Base-by-base conservation (phyloP, 2,329 filamentous ascomycete genomes). In the Epichloe scottii region DNA sequence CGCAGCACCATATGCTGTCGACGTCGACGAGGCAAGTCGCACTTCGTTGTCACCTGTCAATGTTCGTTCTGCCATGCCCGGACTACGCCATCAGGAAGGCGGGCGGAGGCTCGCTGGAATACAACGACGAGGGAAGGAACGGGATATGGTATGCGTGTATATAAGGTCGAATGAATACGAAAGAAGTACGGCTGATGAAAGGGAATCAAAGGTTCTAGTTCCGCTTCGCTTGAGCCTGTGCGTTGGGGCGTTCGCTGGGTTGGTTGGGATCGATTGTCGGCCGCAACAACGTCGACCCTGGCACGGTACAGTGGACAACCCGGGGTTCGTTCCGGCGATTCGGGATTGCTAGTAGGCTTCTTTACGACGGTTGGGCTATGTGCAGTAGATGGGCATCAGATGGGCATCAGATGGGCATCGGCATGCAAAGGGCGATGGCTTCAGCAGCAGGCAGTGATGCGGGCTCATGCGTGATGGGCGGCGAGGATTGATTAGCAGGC, bases 41-140 rank as follows among this genome's bases (percentile, higher is more conserved):
- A 70, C 70, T 71, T 76, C 71, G 74, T 75, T 74, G 68, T 78
- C 73, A 69, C 71, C 70, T 74, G 66, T 64, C 66, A 65, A 61
- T 68, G 68, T 81, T 79, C 73, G 77, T 75, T 81, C 77, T 79
- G 78, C 78, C 78, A 81, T 81, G 76, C 67, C 67, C 66, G 61
- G 74, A 78, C 78, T 80, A 81, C 78, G 78, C 78, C 78, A 81
- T 81, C 68, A 72, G 76, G 71, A 75, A 71, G 67, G 68, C 63
- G 65, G 63, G 64, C 63, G 62, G 60, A 60, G 61, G 55, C 52
- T 57, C 53, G 57, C 54, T 54, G 51, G 45, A 51, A 50, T 46
- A 51, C 55, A 51, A 54, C 52, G 54, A 48, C 52, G 39, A 48
- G 33, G 45, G 47, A 46, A 52, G 41, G 46, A 43, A 47, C 44